These are phyloP conservation scores for Fonsecaea pugnacius DNA, from an alignment of 2,329 filamentous ascomycete genomes.

Conservation along the genomic window DNA sequence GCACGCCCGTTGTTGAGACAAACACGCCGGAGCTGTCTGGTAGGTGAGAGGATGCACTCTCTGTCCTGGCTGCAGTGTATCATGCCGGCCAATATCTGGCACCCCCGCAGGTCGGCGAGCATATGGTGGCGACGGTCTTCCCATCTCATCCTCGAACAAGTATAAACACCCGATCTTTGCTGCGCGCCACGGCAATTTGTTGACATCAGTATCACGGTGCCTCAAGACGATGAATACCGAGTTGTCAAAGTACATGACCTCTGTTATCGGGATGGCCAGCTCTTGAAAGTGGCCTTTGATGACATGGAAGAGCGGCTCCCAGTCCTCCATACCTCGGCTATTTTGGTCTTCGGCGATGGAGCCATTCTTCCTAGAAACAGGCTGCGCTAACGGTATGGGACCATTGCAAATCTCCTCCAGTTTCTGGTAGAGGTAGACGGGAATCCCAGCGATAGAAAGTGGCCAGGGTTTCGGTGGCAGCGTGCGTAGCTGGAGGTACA, in stretches of 20 bases:
- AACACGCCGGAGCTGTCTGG: not conserved
- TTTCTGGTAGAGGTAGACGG: not conserved
- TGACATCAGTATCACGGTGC: not conserved
- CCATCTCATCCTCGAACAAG: constrained; percentile 10
- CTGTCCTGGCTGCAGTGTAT: not conserved
- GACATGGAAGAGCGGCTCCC: constrained; percentile 10
- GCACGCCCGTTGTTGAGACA: not conserved
- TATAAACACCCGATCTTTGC: not conserved
- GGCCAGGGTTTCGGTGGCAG: constrained; percentile 11
- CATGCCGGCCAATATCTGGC: not conserved
- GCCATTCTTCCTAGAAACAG: not conserved
- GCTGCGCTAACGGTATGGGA: not conserved
- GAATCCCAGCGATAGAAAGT: not conserved
- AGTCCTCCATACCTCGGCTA: constrained; percentile 5
- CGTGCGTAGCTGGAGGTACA: not conserved
- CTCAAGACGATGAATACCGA: not conserved
- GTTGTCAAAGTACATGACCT: not conserved
- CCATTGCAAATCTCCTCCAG: not conserved
- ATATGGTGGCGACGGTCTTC: constrained; percentile 3
- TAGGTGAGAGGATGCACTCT: not conserved
- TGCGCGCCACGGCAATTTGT: not conserved
- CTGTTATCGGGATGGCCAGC: not conserved
- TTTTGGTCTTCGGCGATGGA: not conserved
- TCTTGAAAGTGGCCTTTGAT: not conserved
- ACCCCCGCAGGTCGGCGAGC: not conserved